These are phyloP conservation scores for Eucalyptus sideroxylon DNA, from an alignment of 345 rosid species.

Conservation along the genomic window DNA sequence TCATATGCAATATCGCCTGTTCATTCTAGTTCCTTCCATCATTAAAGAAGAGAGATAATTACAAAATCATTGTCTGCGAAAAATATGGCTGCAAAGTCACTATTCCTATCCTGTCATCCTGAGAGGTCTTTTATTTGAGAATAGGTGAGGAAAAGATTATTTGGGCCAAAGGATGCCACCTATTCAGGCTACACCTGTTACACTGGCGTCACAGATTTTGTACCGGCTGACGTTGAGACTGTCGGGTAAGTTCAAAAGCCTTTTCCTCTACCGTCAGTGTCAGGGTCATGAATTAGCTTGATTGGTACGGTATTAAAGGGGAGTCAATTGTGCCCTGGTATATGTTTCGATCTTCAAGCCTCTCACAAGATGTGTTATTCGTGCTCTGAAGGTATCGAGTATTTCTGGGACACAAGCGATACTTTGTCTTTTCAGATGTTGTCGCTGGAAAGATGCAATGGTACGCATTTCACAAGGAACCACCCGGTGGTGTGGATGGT, in stretches of 20 bases:
- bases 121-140: not conserved
- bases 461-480: slow-evolving; percentile 89
- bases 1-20: not conserved
- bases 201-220: slow-evolving; percentile 85
- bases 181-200: slow-evolving; percentile 94
- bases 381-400: slow-evolving; percentile 49
- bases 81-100: not conserved
- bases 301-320: not conserved
- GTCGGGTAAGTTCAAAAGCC: slow-evolving; percentile 54
- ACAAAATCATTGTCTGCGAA: not conserved
- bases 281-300: not conserved
- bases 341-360: not conserved
- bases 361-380: not conserved
- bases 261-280: not conserved
- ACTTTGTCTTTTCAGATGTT: slow-evolving; percentile 88
- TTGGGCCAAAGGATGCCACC: slow-evolving; percentile 59
- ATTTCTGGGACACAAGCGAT: slow-evolving; percentile 88
- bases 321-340: not conserved
- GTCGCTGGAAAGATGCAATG: slow-evolving; percentile 99
- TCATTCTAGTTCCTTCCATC: not conserved
- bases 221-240: slow-evolving; percentile 81
- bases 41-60: not conserved
- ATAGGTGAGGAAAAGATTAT: slow-evolving; percentile 73
- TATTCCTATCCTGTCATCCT: not conserved
- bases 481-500: slow-evolving; percentile 70